Conservation (phyloP, 805 yeast species). For the Yarrowia osloensis region DNA sequence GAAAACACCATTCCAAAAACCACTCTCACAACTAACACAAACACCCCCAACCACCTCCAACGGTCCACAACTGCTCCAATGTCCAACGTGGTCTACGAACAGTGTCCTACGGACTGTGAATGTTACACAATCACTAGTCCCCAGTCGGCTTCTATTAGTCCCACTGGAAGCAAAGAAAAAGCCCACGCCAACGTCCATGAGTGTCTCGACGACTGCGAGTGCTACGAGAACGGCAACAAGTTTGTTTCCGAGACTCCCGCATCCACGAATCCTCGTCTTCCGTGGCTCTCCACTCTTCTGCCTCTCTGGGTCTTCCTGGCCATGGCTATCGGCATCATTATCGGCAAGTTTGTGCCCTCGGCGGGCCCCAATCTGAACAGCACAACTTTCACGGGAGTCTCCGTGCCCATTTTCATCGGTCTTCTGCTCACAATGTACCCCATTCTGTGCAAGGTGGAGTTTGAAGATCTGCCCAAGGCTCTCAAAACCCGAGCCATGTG, state of each 20-base stretch:
- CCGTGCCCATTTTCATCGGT: constrained; percentile 47
- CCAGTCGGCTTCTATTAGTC: not conserved
- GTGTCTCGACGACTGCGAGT: constrained; percentile 1
- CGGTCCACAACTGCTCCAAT: too few relatives aligned
- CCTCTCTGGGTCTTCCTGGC: constrained; percentile 19
- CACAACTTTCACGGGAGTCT: constrained; percentile 38
- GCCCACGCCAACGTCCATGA: not conserved
- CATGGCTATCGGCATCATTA: constrained; percentile 40
- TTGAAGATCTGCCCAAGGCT: constrained; percentile 48
- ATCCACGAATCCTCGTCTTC: not conserved
- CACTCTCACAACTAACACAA: not conserved
- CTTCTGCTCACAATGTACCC: constrained; percentile 60
- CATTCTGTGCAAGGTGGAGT: constrained; percentile 55
- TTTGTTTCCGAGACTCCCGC: not conserved
- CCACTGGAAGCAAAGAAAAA: not conserved
- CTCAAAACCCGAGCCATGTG: constrained; percentile 37
- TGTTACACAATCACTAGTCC: constrained; percentile 10
- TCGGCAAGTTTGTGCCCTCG: constrained; percentile 38
- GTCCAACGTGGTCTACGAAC: not conserved
- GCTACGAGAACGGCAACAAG: not conserved
- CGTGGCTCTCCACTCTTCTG: not conserved
- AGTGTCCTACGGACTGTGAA: constrained; percentile 1
- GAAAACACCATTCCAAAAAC: not conserved
- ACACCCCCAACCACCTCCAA: not conserved
- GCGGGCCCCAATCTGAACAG: constrained; percentile 34